Base-by-base conservation (phyloP, 2,329 filamentous ascomycete genomes). In the Cryphonectria nitschkei region DNA sequence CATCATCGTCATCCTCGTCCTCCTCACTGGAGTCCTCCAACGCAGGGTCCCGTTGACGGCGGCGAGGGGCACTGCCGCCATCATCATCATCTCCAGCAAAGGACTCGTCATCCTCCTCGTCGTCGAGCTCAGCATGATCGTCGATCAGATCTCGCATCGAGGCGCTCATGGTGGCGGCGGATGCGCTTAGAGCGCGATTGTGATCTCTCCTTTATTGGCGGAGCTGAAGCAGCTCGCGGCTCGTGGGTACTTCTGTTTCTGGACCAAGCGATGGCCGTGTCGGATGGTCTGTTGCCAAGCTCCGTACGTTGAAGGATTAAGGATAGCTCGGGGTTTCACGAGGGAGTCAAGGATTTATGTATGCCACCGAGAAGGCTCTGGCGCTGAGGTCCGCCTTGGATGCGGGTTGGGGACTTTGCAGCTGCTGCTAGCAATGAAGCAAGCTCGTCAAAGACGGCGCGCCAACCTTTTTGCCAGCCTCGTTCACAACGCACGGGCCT, bases 1-100 rank as follows among this genome's bases (percentile, higher is more conserved):
- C 92, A 75, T 97, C 94, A 71, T 97, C 94, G 72, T 97, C 94
- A 68, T 97, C 93, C 46, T 97, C 93, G 74, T 97, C 94, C 78
- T 97, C 94, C 76, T 97, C 94, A 76, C 93, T 97, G 0, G 93
- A 97, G 81, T 97, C 94, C 77, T 95, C 91, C 68, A 93, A 82
- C 65, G 84, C 81, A n/a, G 77, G 75, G 73, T 82, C 79, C 71
- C 84, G 80, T 78, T 84, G 84, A 67, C 81, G 75, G 62, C 82
- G 84, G 63, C 83, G 80, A 76, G 92, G 87, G 67, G 89, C 92
- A 37, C 87, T 90, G 73, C 93, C 90, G 73, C 93, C 92, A 74
- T 94, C 93, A 76, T 89, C 92, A 34, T 87, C 90, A 73, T 93
- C 92, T 75, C 95, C 93, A 76, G 94, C 92, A 73, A 92, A 92